Conservation (phyloP, 148 eudicot genomes). For the Limonium bicolor region DNA sequence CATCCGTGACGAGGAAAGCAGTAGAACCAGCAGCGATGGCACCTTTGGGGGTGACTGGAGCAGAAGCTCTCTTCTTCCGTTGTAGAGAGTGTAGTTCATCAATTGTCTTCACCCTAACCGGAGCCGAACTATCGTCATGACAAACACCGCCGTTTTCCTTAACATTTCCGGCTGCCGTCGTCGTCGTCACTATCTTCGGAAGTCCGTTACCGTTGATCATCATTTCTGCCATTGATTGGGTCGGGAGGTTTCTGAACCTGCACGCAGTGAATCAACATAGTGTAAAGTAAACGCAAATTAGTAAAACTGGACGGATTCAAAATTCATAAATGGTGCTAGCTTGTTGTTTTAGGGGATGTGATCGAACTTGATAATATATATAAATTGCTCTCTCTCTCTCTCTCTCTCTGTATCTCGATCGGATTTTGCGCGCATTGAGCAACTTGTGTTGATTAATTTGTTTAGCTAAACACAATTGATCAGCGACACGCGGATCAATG, state of each 20-base stretch:
- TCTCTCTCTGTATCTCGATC: neutral
- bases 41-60: constrained; percentile 54
- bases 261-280: too few species aligned
- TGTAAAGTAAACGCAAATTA: too few species aligned
- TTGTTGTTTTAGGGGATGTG: too few species aligned
- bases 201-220: neutral
- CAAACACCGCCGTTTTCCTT: neutral
- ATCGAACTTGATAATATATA: too few species aligned
- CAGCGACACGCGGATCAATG: too few species aligned
- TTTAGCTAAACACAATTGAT: too few species aligned
- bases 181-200: neutral
- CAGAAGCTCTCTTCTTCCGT: constrained; percentile 36
- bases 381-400: too few species aligned
- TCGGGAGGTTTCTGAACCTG: too few species aligned
- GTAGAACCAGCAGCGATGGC: neutral
- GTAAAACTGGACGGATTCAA: too few species aligned
- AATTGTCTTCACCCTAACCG: neutral
- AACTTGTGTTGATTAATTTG: neutral
- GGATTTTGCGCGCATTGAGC: too few species aligned
- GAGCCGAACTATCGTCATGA: constrained; percentile 5
- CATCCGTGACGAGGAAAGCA: constrained; percentile 28
- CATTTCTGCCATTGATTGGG: neutral
- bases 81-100: constrained; percentile 48
- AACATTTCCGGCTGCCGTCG: neutral
- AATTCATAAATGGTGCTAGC: too few species aligned